Percentiles rank a stretch among this genome's conserved stretches.
These are phyloP conservation scores for Aspergillus sp. DNA, from an alignment of 2,329 filamentous ascomycete genomes.

Conservation along the genomic window DNA sequence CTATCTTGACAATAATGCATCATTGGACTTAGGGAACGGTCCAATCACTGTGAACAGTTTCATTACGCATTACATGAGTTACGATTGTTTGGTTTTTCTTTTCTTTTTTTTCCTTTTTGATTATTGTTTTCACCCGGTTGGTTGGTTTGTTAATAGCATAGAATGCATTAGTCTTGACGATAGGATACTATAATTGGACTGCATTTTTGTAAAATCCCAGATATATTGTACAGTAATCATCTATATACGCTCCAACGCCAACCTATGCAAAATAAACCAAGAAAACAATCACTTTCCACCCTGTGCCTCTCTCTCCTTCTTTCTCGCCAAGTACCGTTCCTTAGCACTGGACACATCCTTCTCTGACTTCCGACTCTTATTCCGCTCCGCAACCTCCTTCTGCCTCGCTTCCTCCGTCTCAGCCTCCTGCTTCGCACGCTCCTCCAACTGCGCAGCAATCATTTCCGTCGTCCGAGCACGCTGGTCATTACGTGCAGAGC, in stretches of 20 bases:
- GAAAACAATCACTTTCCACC: slow-evolving; percentile 13
- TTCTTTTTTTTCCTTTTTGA: background rate
- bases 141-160: background rate
- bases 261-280: background rate
- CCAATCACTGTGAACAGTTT: background rate
- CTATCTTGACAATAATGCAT: background rate
- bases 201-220: background rate
- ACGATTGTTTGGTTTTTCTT: slow-evolving; percentile 3
- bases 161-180: slow-evolving; percentile 1
- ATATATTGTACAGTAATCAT: background rate
- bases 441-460: slow-evolving; percentile 54
- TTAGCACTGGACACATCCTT: slow-evolving; percentile 54
- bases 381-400: slow-evolving; percentile 48
- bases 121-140: background rate
- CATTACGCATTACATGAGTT: background rate
- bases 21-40: background rate
- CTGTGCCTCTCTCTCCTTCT: slow-evolving; percentile 44
- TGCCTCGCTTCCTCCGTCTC: slow-evolving; percentile 53
- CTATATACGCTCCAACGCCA: background rate
- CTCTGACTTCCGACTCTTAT: slow-evolving; percentile 53
- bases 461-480: slow-evolving; percentile 54
- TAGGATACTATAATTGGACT: background rate
- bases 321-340: slow-evolving; percentile 56
- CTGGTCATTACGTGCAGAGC: slow-evolving; percentile 24
- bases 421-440: slow-evolving; percentile 47